phyloP scores from a whole-genome alignment of 139 green algal species.

The Auxenochlorella pyrenoidosa region DNA sequence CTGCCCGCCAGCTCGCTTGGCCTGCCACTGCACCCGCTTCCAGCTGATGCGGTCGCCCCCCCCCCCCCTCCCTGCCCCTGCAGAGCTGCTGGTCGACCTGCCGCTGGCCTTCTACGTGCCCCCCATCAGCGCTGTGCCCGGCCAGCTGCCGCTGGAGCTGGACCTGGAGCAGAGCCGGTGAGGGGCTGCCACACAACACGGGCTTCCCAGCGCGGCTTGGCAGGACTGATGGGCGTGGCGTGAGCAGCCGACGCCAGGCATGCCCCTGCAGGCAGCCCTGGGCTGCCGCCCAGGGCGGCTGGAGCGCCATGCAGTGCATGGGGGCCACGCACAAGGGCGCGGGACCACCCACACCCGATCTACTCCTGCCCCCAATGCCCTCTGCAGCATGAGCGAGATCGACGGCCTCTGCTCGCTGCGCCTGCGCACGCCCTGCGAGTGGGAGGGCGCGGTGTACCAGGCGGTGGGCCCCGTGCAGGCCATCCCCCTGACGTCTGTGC shows the following conservation, averaged over 20 bases:
- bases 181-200: neutral
- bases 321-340: no score
- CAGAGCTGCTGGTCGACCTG: conserved; percentile 22
- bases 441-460: neutral
- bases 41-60: neutral
- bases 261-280: neutral
- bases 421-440: neutral
- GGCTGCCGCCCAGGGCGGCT: no score
- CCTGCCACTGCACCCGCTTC: neutral
- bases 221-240: neutral
- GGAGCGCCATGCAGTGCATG: no score
- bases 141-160: conserved; percentile 5
- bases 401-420: conserved; percentile 11
- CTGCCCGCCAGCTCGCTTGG: neutral
- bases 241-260: no score
- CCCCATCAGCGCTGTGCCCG: neutral
- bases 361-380: no score
- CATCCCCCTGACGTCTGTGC: neutral
- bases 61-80: neutral
- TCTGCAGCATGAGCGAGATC: neutral
- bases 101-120: conserved; percentile 14
- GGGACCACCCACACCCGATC: no score
- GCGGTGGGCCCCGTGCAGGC: conserved; percentile 1
- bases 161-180: conserved; percentile 18
- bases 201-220: no score